phyloP scores from a whole-genome alignment of 2,329 filamentous ascomycete species.

The Magnaporthales sp. region DNA sequence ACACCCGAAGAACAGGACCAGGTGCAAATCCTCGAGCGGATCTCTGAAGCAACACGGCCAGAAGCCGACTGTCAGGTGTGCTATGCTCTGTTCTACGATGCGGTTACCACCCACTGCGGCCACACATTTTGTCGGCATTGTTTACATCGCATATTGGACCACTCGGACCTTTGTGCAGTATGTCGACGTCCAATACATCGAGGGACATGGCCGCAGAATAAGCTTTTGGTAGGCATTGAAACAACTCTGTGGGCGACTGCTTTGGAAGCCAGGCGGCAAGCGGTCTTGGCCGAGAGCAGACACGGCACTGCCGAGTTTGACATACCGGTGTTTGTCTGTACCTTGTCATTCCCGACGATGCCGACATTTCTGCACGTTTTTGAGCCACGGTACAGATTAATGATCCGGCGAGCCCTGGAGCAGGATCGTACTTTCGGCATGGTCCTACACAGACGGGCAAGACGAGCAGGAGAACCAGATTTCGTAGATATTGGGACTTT shows the following conservation, averaged over 20 bases:
- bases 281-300: conserved; percentile 47
- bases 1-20: neutral
- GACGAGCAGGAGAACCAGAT: conserved; percentile 19
- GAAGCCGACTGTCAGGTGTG: conserved; percentile 88
- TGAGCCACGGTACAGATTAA: conserved; percentile 83
- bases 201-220: conserved; percentile 45
- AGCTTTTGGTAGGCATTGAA: conserved; percentile 53
- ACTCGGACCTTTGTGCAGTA: conserved; percentile 70
- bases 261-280: conserved; percentile 47
- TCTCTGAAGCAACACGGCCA: conserved; percentile 42
- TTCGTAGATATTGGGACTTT: conserved; percentile 74
- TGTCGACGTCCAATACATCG: conserved; percentile 53
- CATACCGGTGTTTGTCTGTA: conserved; percentile 72
- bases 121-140: conserved; percentile 85
- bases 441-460: conserved; percentile 58
- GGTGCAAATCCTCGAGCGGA: conserved; percentile 30
- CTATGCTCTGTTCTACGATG: conserved; percentile 72
- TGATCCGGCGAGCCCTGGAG: conserved; percentile 73
- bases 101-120: conserved; percentile 76
- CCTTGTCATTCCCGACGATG: conserved; percentile 72
- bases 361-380: conserved; percentile 87
- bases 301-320: conserved; percentile 44
- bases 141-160: conserved; percentile 66
- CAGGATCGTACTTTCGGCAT: conserved; percentile 75
- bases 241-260: conserved; percentile 61